These are phyloP conservation scores for Moesziomyces antarcticus DNA, from an alignment of 1,284 basidiomycete genomes.

Conservation along the genomic window DNA sequence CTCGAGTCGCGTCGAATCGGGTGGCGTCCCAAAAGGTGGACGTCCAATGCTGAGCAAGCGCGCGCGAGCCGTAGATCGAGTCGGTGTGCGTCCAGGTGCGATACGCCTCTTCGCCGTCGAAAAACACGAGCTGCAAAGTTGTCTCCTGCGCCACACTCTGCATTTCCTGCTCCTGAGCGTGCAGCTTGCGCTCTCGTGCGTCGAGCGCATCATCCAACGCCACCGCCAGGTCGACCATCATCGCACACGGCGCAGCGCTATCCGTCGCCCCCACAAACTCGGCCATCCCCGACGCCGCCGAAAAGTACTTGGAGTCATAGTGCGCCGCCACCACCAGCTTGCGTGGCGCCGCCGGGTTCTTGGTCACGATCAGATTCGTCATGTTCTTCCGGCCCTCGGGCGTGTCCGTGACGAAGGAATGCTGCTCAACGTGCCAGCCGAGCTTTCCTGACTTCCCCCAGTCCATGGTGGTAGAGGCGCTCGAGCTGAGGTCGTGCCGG, in stretches of 20 bases:
- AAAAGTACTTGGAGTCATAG: constrained; percentile 94
- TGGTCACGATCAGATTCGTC: constrained; percentile 90
- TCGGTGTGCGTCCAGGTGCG: constrained; percentile 87
- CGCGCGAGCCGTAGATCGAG: constrained; percentile 87
- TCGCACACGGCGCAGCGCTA: constrained; percentile 92
- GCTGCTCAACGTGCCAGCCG: constrained; percentile 60
- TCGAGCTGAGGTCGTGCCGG: constrained; percentile 20
- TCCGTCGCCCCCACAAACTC: constrained; percentile 96
- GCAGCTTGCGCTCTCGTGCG: constrained; percentile 33
- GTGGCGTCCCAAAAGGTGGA: constrained; percentile 33
- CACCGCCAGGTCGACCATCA: constrained; percentile 69
- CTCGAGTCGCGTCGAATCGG: constrained; percentile 14
- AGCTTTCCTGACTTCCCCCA: constrained; percentile 13
- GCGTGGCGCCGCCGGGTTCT: constrained; percentile 83
- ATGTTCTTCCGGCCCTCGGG: constrained; percentile 85
- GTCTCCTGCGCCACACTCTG: constrained; percentile 74
- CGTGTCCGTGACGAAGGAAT: constrained; percentile 70
- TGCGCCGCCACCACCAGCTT: constrained; percentile 91
- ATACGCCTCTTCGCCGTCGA: constrained; percentile 98
- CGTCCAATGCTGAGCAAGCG: constrained; percentile 48
- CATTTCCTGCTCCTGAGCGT: constrained; percentile 7
- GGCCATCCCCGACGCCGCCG: constrained; percentile 74
- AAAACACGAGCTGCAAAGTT: constrained; percentile 93
- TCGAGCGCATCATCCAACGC: constrained; percentile 60
- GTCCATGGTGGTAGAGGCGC: constrained; percentile 8